Conservation (phyloP, 2,329 filamentous ascomycete genomes). For the Periconia digitata region DNA sequence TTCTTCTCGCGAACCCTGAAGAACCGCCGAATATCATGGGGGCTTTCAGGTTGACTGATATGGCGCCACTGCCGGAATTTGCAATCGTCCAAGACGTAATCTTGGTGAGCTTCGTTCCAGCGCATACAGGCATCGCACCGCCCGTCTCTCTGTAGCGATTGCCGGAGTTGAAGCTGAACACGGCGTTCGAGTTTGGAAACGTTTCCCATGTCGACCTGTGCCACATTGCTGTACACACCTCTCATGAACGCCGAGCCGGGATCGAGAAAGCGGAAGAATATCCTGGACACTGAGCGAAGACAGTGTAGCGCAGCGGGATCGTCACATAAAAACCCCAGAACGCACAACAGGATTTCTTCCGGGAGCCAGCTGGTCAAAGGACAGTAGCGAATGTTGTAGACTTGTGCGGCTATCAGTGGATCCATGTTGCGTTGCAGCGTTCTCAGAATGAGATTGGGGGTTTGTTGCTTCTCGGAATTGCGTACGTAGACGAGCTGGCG, state of each 20-base stretch:
- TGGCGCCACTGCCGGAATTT: constrained; percentile 9
- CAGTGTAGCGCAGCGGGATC: constrained; percentile 14
- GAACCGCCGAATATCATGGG: too few relatives aligned
- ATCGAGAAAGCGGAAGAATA: constrained; percentile 14
- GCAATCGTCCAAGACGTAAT: constrained; percentile 10
- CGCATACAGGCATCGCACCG: constrained; percentile 15
- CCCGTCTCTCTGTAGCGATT: constrained; percentile 14
- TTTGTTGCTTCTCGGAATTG: constrained; percentile 11
- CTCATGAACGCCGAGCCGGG: constrained; percentile 7
- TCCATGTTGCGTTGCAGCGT: constrained; percentile 17
- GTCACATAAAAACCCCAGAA: constrained; percentile 15
- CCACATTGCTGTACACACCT: constrained; percentile 1
- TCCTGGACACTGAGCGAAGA: constrained; percentile 15
- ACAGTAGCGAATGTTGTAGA: constrained; percentile 22
- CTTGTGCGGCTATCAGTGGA: constrained; percentile 16
- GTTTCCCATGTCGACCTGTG: neutral
- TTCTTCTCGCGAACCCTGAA: constrained; percentile 13
- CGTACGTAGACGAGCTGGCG: constrained; percentile 7
- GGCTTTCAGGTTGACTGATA: constrained; percentile 2
- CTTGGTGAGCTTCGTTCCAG: constrained; percentile 12
- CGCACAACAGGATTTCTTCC: constrained; percentile 18
- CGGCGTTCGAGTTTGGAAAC: constrained; percentile 2
- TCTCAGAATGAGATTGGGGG: constrained; percentile 10
- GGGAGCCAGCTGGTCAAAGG: constrained; percentile 14
- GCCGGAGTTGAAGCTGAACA: constrained; percentile 10